Evolutionary conservation across 2,329 filamentous ascomycete species (phyloP), one percentile per base, ranked within the genome.

Genomic region (Thelonectria rubi): DNA sequence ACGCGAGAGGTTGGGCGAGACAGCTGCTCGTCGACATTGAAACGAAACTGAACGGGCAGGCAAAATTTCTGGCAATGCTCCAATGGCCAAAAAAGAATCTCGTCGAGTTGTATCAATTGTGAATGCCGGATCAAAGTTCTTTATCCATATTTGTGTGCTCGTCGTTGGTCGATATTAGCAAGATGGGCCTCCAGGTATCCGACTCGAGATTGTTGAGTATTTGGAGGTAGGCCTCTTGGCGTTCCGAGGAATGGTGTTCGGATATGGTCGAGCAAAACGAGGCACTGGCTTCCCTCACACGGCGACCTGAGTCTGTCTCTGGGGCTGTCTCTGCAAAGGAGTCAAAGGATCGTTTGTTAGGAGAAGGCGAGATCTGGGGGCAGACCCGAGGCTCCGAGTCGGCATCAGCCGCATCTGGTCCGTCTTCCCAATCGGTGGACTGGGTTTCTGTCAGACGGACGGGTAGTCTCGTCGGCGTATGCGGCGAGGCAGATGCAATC

Each of bases 111-210:
- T 51, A 64, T 42, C 50, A 47, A 30, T 65, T 52, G 49, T 51
- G 34, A n/a, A 18, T 15, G 2, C 11, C 20, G 32, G 6, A 10
- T 70, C 65, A 78, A 3, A 80, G 69, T 21, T 79, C 77, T 32
- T 62, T 54, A 4, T 80, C 78, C 10, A 54, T 52, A 1, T 39
- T 45, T 1, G 70, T 75, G 49, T 80, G 75, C 34, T 77, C 68
- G 20, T 73, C 65, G 30, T 63, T 74, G 1, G 76, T 77, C 0
- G 77, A 79, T 30, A 80, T 67, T 10, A 80, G 66, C 3, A 67
- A 62, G 9, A 79, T 72, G 0, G 73, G 48, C 3, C 52, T 60
- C 77, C 78, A 79, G 2, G 65, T 64, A 6, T 64, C 70, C 6
- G 68, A 68, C 7, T 59, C 54, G 5, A 70, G 52, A 32, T 76